Base-by-base conservation (phyloP, 495 filamentous ascomycete genomes). In the Penicillium paxilli region DNA sequence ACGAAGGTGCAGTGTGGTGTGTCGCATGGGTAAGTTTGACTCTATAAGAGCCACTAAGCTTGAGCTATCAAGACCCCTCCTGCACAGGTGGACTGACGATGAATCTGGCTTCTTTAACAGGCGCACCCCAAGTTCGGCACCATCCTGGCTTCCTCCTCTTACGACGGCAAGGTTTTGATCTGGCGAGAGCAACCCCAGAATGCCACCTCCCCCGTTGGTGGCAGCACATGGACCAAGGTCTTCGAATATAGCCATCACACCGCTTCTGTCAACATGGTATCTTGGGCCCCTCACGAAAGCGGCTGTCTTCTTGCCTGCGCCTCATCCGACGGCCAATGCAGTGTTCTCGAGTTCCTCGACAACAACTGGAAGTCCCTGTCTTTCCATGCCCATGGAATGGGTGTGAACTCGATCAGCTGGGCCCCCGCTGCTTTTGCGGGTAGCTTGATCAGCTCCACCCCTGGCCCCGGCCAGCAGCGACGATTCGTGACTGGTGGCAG, bases 111-210 rank as follows among this genome's bases (percentile, higher is more conserved):
- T 47, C 25, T 19, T 47, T 30, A 32, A 47, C 64, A 86, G 85
- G 92, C 95, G 35, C 95, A 98, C 63, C 94, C 94, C 50, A 97
- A 97, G 69, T 98, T 95, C 68, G 94, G 94, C 79, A 96, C 90
- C 71, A 97, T 99, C 72, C 87, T 99, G 40, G 94, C 94, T 52
- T 90, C 85, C 64, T 90, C 92, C 49, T 87, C 87, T 61, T 98
- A 96, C 77, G 95, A 98, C 73, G 94, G 94, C 73, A 96, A 94
- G 71, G 93, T 98, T 57, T 82, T 97, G 67, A 96, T 99, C 78
- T 98, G 92, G 92, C 92, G 92, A 68, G 94, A 99, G 77, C 85
- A 88, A 67, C 74, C 76, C 40, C 71, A 77, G 47, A 77, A 68
- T 58, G 62, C 76, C 26, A 69, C 73, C 45, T 72, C 72, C 22